Evolutionary conservation across 495 filamentous ascomycete species (phyloP), one percentile per base, ranked within the genome.

Genomic region (Penicillium dipodomyicola): DNA sequence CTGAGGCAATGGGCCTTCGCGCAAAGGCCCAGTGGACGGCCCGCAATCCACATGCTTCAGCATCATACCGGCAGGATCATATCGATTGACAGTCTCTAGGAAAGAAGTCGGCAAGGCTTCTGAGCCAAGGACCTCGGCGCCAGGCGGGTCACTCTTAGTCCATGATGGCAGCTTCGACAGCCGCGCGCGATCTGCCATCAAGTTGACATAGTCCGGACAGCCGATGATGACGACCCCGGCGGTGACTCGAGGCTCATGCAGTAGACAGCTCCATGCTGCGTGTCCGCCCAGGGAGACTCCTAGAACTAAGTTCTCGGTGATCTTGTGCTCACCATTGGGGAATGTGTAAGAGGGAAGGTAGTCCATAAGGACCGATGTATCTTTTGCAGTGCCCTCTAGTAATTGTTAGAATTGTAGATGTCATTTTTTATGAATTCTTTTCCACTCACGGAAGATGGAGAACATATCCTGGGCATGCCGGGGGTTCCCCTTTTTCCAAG

Each of bases 391-490:
- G 45, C 91, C 91, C 66, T 85, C 81, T 84, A 54, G 14, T 15
- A 8, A 22, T 37, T 15, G 41, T 47, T 39, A 42, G n/a, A 37
- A 52, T 11, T 12, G 22, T 17, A 4, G 10, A 49, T 2, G 0
- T 6, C 20, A 17, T 2, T 8, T n/a, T 1, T 25, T 41, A 4
- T 15, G 1, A 3, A 19, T 43, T 5, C 4, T 14, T 40, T 11
- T 32, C 17, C 63, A 77, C 76, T 77, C 59, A 82, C 78, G 73
- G 66, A 82, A 84, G 42, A 81, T 74, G 8, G 77, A 82, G 67
- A 92, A 93, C 89, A 96, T 93, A 65, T 96, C 92, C 63, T 87
- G 83, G 20, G 90, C 92, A 78, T 98, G 94, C 7, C 79, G 83
- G 29, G 79, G 73, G 64, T 98, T 97, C 20, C 91, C 91, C 30